Base-by-base conservation (phyloP, 2,329 filamentous ascomycete genomes). In the Aureobasidium uvarum region DNA sequence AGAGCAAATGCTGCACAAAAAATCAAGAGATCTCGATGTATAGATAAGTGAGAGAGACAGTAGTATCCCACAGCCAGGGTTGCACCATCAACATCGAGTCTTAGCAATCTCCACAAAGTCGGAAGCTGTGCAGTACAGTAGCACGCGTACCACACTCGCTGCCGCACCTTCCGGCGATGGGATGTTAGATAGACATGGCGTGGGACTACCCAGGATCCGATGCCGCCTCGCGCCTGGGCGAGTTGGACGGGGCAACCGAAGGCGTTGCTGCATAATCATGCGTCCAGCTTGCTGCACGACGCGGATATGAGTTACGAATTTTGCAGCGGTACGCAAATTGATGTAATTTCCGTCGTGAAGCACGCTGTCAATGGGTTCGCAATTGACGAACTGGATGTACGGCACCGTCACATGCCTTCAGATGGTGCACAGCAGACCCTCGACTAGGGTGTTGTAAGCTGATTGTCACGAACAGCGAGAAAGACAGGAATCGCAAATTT, bases 181-280 rank as follows among this genome's bases (percentile, higher is more conserved):
- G 31, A 31, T 38, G 20, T 14, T 25, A 50, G 10, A 16, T 8
- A 28, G 41, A 60, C 14, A 62, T 39, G 58, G 58, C 43, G 58
- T 20, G 58, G 36, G 23, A 31, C 58, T 62, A 62, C 23, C 20
- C 3, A 20, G 33, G 20, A 41, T 62, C 58, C 58, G 58, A 51
- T 14, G 20, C 58, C 45, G 58, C 43, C 58, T 62, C 58, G 58
- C 58, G 58, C 33, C 58, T 50, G 43, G 45, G 36, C 58, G 58
- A 51, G 23, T 51, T 28, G 11, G 31, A 48, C 56, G 43, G 56
- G 56, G 31, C 41, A 48, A 60, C 41, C 41, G 56, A 23, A 60
- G 31, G 45, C 36, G 43, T 31, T 62, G 58, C 31, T 62, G 58
- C 58, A 62, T 62, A 62, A 62, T 62, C 45, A 41, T 62, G 45